Evolutionary conservation across 1,284 basidiomycete genomes (phyloP).

Genomic region (Vanrija pseudolonga): DNA sequence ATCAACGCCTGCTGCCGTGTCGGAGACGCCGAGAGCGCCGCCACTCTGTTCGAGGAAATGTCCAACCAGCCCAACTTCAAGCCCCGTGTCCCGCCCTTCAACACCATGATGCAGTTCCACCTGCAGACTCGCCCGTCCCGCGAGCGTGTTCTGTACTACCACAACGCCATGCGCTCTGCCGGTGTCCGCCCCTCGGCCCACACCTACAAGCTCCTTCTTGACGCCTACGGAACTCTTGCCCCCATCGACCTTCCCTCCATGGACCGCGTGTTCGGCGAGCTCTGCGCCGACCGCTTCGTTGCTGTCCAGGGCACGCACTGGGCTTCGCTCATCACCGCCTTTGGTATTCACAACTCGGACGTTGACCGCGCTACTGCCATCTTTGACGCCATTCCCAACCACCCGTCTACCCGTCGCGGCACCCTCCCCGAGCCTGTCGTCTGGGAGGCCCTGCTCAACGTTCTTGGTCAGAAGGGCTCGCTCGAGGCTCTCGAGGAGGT

Average conservation of each 20-base stretch:
- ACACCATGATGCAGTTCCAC: conserved; percentile 99
- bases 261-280: conserved; percentile 65
- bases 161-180: conserved; percentile 63
- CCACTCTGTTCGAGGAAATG: conserved; percentile 85
- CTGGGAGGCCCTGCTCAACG: conserved; percentile 88
- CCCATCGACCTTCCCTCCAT: conserved; percentile 74
- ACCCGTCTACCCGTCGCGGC: conserved; percentile 38
- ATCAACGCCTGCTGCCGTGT: conserved; percentile 89
- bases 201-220: conserved; percentile 93
- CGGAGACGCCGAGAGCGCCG: conserved; percentile 80
- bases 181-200: conserved; percentile 74
- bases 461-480: conserved; percentile 72
- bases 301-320: conserved; percentile 80
- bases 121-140: conserved; percentile 84
- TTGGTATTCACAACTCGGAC: conserved; percentile 76
- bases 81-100: conserved; percentile 84
- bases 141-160: conserved; percentile 70
- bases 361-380: conserved; percentile 69
- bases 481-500: conserved; percentile 74
- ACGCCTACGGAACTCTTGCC: conserved; percentile 81
- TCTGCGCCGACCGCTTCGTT: conserved; percentile 57
- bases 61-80: conserved; percentile 66
- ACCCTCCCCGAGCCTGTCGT: conserved; percentile 73
- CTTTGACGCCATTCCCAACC: conserved; percentile 72
- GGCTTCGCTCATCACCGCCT: conserved; percentile 86